Percentiles rank a stretch among this genome's conserved stretches.
These are phyloP conservation scores for Graphium sp. DNA, from an alignment of 2,329 filamentous ascomycete species.

Conservation along the genomic window DNA sequence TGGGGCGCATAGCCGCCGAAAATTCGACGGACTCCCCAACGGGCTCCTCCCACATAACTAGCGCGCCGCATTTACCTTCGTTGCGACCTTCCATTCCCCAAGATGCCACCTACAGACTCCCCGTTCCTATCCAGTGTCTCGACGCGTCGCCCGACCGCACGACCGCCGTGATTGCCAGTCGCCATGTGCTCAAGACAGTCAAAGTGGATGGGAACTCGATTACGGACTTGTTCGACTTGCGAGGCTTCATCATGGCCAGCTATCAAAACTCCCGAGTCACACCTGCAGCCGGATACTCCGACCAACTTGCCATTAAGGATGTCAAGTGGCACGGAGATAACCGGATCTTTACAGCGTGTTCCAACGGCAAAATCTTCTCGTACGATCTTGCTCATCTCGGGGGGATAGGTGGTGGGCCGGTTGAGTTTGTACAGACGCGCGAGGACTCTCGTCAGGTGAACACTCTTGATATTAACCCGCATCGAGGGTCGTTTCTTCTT, in stretches of 20 bases:
- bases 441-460: constrained; percentile 50
- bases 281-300: constrained; percentile 16
- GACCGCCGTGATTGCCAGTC: constrained; percentile 38
- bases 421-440: constrained; percentile 39
- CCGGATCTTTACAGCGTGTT: constrained; percentile 44
- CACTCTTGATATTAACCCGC: constrained; percentile 44
- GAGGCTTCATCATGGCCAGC: constrained; percentile 35
- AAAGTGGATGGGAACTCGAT: constrained; percentile 35
- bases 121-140: constrained; percentile 36
- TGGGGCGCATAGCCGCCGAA: constrained; percentile 33
- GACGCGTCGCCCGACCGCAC: constrained; percentile 40
- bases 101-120: constrained; percentile 32
- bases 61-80: constrained; percentile 18
- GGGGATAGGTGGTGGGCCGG: constrained; percentile 21
- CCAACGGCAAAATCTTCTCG: constrained; percentile 46
- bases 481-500: constrained; percentile 36
- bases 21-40: constrained; percentile 25
- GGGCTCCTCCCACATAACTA: constrained; percentile 24
- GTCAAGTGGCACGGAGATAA: constrained; percentile 40
- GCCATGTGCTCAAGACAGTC: constrained; percentile 44
- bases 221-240: constrained; percentile 39
- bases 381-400: constrained; percentile 40
- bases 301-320: constrained; percentile 47
- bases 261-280: constrained; percentile 23
- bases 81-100: constrained; percentile 38